These are phyloP conservation scores for Kwoniella shivajii DNA, from an alignment of 1,284 basidiomycete species.

Conservation along the genomic window DNA sequence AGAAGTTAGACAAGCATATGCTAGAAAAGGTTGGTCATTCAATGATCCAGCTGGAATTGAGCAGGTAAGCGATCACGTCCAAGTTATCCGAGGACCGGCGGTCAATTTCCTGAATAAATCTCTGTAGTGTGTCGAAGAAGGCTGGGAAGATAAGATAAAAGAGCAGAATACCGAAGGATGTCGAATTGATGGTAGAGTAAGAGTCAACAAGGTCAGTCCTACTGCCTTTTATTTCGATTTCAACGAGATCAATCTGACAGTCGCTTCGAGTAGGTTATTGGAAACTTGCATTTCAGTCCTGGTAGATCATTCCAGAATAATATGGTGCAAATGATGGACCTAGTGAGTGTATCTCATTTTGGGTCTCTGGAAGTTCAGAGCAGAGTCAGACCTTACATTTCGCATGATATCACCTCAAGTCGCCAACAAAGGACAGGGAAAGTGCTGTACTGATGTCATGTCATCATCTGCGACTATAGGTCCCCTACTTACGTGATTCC, in stretches of 20 bases:
- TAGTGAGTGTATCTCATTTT: constrained; percentile 64
- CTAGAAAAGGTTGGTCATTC: constrained; percentile 94
- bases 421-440: too few relatives aligned
- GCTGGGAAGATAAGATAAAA: constrained; percentile 91
- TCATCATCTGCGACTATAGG: constrained; percentile 16
- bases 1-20: constrained; percentile 87
- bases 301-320: constrained; percentile 92
- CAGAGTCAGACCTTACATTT: too few relatives aligned
- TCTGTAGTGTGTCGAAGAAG: constrained; percentile 81
- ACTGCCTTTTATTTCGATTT: neutral
- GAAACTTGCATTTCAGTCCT: constrained; percentile 79
- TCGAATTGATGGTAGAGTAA: constrained; percentile 84
- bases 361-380: too few relatives aligned
- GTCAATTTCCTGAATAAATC: neutral
- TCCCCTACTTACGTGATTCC: constrained; percentile 87
- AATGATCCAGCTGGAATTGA: constrained; percentile 86
- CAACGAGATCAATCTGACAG: neutral
- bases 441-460: too few relatives aligned
- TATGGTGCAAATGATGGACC: constrained; percentile 80
- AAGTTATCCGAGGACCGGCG: too few relatives aligned
- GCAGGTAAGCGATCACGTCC: constrained; percentile 80
- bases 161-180: constrained; percentile 94
- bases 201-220: constrained; percentile 85
- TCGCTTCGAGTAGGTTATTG: constrained; percentile 60
- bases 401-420: too few relatives aligned